Evolutionary conservation across 179 eudicot genomes (phyloP).

Genomic region (Sideroxylon spinosum): DNA sequence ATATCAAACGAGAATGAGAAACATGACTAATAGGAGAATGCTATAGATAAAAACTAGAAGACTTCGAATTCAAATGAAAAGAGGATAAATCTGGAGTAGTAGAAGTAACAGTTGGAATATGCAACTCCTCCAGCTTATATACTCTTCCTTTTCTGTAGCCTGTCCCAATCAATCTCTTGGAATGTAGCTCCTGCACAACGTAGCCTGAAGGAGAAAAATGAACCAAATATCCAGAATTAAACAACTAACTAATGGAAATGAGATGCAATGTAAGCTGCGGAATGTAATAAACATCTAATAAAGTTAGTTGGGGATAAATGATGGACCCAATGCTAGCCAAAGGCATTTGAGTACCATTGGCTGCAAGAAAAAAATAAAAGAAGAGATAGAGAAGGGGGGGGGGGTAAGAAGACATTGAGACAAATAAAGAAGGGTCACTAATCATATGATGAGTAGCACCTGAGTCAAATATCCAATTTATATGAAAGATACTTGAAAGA

Average conservation of each 20-base stretch:
- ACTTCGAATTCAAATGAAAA: neutral
- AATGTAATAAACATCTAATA: neutral
- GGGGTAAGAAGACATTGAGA: neutral
- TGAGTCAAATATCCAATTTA: neutral
- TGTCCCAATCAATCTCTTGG: no score
- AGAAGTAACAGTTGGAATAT: no score
- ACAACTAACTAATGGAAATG: neutral
- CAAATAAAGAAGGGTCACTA: neutral
- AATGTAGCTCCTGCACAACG: no score
- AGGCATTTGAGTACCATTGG: neutral
- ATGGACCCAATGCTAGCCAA: no score
- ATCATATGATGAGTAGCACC: no score
- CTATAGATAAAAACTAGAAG: neutral
- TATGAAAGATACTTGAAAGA: neutral
- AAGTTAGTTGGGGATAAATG: neutral
- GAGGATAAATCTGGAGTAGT: no score
- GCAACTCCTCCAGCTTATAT: neutral
- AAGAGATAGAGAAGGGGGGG: neutral
- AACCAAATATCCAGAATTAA: neutral
- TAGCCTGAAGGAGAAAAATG: neutral
- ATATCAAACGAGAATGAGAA: neutral
- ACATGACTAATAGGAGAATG: neutral
- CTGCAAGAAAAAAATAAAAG: neutral
- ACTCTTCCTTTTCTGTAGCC: no score
- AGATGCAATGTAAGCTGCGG: neutral